Evolutionary conservation across 2,329 filamentous ascomycete species (phyloP), one percentile per base, ranked within the genome.

Genomic region (Myriangium duriaei): DNA sequence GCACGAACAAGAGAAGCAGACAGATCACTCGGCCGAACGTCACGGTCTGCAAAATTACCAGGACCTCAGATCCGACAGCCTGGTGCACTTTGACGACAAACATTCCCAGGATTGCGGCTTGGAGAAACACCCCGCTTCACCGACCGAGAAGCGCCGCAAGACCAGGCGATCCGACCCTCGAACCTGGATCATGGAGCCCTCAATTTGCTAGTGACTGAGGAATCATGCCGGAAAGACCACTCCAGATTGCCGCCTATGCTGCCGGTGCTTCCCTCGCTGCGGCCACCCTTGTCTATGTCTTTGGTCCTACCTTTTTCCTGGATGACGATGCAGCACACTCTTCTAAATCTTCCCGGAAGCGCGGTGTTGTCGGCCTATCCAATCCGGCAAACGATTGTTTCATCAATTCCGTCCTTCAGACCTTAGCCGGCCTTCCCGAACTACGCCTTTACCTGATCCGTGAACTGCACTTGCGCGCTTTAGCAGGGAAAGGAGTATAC

Each of bases 361-460:
- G 84, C 55, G 82, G 83, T 42, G 83, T 92, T 30, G 86, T 96
- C 39, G 91, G 91, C 28, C 70, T 96, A 40, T 69, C 71, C 37
- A 98, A 98, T 60, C 78, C 84, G 6, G 91, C 88, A 49, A 98
- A 98, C 61, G 91, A 69, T 52, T 69, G 65, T 57, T 69, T 67
- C 51, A 95, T 96, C 65, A 98, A 98, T 61, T 94, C 86, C 15
- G 81, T 94, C 13, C 73, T 98, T 24, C 91, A 98, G 64, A 86
- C 85, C 5, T 71, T 98, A 30, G 88, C 91, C 11, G 91, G 91
- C 2, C 68, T 96, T 19, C 82, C 81, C 34, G 86, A 96, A 56
- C 67, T 98, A 53, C 79, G 91, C 46, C 62, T 91, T 48, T 98
- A 95, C 62, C 67, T 98, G 45, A 95, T 96, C 53, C 75, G 85